A percentile compares a stretch with the other conserved stretches of the same genome.
Conservation (phyloP, 441 rosid species). For the Corymbia citriodora region DNA sequence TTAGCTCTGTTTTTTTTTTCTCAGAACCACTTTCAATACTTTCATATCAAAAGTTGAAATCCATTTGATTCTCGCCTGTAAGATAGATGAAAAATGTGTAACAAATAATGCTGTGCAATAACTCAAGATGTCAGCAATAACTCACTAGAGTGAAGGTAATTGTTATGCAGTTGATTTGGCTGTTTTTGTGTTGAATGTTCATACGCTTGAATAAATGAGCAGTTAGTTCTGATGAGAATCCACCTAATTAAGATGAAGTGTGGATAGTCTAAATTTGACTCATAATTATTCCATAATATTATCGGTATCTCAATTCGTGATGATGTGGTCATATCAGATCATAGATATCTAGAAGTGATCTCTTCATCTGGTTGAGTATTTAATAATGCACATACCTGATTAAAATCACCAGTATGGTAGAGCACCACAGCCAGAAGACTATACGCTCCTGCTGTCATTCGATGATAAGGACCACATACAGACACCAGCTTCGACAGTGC, state of each 20-base stretch:
- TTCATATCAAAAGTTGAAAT: neutral
- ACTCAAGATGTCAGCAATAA: neutral
- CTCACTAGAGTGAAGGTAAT: neutral
- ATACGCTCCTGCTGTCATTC: constrained; percentile 89
- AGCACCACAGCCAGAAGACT: constrained; percentile 83
- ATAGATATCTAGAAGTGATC: neutral
- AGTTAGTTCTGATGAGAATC: neutral
- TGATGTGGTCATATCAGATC: neutral
- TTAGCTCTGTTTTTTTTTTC: neutral
- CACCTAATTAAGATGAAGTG: neutral
- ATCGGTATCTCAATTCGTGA: neutral
- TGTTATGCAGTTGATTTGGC: neutral
- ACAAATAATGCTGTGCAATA: neutral
- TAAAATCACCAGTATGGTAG: constrained; percentile 83
- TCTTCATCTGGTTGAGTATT: neutral
- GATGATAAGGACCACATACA: constrained; percentile 83
- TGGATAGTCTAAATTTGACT: neutral
- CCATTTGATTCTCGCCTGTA: neutral
- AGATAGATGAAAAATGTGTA: neutral
- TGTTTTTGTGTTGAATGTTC: neutral
- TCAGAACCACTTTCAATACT: neutral
- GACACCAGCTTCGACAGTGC: constrained; percentile 75
- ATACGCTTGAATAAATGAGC: neutral
- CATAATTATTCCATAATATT: neutral
- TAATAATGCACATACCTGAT: constrained; percentile 48